Percentiles rank a stretch among this genome's conserved stretches.
These are phyloP conservation scores for Trametes cinnabarina DNA, from an alignment of 768 basidiomycete species.

Conservation along the genomic window DNA sequence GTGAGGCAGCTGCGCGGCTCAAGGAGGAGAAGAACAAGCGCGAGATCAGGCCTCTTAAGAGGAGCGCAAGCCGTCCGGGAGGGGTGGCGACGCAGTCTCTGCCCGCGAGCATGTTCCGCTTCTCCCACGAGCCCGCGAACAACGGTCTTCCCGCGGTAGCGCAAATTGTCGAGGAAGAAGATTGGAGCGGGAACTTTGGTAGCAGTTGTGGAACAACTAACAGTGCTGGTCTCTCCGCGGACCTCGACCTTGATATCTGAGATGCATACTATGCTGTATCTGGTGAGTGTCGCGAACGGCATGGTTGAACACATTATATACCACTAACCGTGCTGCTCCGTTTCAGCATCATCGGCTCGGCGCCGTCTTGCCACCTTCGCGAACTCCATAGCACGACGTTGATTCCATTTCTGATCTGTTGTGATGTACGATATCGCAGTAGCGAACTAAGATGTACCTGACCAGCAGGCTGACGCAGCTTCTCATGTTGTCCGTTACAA, in stretches of 20 bases:
- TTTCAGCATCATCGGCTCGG: too few relatives aligned
- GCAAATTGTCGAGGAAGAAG: slow-evolving; percentile 16
- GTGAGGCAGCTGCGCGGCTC: slow-evolving; percentile 3
- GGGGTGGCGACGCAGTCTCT: slow-evolving; percentile 16
- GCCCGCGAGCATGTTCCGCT: slow-evolving; percentile 17
- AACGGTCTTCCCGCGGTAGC: not conserved
- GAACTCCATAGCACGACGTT: too few relatives aligned
- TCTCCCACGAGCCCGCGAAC: slow-evolving; percentile 10
- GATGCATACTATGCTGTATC: not conserved
- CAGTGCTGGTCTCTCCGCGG: not conserved
- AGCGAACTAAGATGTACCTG: too few relatives aligned
- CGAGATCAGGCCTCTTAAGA: slow-evolving; percentile 20
- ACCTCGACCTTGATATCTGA: slow-evolving; percentile 14
- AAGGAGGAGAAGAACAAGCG: slow-evolving; percentile 18
- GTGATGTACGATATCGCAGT: too few relatives aligned
- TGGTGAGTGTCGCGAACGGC: not conserved
- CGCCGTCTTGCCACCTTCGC: too few relatives aligned
- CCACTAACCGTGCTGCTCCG: too few relatives aligned
- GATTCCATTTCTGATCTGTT: too few relatives aligned
- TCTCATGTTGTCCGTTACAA: too few relatives aligned
- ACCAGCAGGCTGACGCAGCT: too few relatives aligned
- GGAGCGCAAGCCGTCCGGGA: slow-evolving; percentile 11
- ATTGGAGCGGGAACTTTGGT: slow-evolving; percentile 21
- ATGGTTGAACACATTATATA: too few relatives aligned
- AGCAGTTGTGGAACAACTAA: not conserved